Conservation (phyloP, 805 yeast genomes). For the Tetrapisispora nanseiensis region DNA sequence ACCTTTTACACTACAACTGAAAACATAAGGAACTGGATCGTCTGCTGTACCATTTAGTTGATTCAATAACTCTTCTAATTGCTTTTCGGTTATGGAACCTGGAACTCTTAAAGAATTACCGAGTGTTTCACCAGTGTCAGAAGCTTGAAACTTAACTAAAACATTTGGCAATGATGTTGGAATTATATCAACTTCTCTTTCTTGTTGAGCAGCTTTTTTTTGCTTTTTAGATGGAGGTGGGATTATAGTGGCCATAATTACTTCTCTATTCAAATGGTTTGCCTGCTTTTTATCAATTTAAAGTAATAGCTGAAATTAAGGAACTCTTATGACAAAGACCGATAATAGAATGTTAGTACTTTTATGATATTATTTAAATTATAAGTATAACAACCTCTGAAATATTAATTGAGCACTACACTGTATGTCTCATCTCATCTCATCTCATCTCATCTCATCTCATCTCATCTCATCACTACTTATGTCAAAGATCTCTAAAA, state of each 20-base stretch:
- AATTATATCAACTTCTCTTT: constrained; percentile 59
- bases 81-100: constrained; percentile 74
- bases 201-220: constrained; percentile 71
- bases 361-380: too few species aligned
- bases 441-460: constrained; percentile 7
- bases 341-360: too few species aligned
- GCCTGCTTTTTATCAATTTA: neutral
- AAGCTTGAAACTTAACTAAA: constrained; percentile 78
- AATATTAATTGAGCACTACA: too few species aligned
- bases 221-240: constrained; percentile 94
- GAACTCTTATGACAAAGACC: too few species aligned
- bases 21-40: constrained; percentile 85
- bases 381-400: too few species aligned
- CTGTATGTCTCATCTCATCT: neutral
- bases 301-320: too few species aligned
- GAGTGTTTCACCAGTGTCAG: constrained; percentile 79
- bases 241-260: constrained; percentile 73
- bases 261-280: neutral
- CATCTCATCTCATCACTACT: constrained; percentile 4
- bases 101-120: constrained; percentile 89
- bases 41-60: constrained; percentile 60
- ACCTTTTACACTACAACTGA: constrained; percentile 50
- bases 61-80: constrained; percentile 80
- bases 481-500: neutral
- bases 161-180: constrained; percentile 83